Conservation (phyloP, 1,139 yeast species). For the Sugiyamaella sp. region DNA sequence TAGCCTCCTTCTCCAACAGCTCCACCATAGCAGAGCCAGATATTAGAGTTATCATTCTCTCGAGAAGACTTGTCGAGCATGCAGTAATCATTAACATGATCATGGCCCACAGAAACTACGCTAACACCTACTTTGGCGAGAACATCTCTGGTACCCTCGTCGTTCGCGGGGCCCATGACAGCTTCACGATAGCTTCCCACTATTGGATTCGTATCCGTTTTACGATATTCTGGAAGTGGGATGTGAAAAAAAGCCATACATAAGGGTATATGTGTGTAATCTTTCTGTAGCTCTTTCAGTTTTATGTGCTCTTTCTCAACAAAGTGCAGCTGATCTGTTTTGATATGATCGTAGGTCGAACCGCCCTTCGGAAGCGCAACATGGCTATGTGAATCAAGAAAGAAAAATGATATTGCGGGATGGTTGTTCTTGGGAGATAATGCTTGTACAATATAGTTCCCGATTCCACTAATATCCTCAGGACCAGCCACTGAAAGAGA, state of each 20-base stretch:
- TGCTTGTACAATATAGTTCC: slow-evolving; percentile 68
- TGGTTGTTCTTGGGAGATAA: slow-evolving; percentile 48
- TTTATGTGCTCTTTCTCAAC: slow-evolving; percentile 49
- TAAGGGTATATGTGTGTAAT: slow-evolving; percentile 52
- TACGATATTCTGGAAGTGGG: slow-evolving; percentile 81
- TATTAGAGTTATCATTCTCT: slow-evolving; percentile 45
- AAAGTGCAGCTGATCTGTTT: slow-evolving; percentile 69
- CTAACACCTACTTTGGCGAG: slow-evolving; percentile 67
- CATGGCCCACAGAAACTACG: slow-evolving; percentile 86
- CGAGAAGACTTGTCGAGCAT: slow-evolving; percentile 49
- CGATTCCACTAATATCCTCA: slow-evolving; percentile 68
- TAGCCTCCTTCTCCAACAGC: slow-evolving; percentile 94
- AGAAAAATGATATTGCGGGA: slow-evolving; percentile 63
- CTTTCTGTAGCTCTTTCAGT: slow-evolving; percentile 41
- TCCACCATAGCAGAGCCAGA: slow-evolving; percentile 95
- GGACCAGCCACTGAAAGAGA: slow-evolving; percentile 68
- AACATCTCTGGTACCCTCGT: slow-evolving; percentile 58
- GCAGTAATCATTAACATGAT: slow-evolving; percentile 92
- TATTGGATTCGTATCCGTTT: slow-evolving; percentile 45
- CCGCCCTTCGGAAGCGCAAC: slow-evolving; percentile 62
- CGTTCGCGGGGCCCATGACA: slow-evolving; percentile 73
- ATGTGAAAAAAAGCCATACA: slow-evolving; percentile 94
- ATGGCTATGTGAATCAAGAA: slow-evolving; percentile 81
- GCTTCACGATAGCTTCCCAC: slow-evolving; percentile 72
- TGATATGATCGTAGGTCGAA: slow-evolving; percentile 88